phyloP scores from a whole-genome alignment of 768 basidiomycete genomes.

The Leccinum broughii region DNA sequence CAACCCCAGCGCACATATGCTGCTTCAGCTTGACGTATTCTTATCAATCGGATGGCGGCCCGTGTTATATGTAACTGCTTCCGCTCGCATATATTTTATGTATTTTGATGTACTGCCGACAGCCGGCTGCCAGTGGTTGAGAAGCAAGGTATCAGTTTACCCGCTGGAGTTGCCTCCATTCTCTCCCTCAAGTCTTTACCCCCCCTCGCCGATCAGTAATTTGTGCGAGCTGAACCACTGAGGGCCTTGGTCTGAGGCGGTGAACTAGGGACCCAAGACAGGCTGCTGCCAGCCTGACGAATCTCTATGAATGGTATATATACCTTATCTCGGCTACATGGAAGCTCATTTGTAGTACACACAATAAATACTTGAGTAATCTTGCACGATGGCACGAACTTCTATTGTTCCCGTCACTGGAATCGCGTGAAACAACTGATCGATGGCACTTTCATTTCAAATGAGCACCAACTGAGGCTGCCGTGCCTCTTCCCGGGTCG shows the following conservation, averaged over 20 bases:
- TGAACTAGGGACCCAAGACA: not conserved
- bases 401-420: slow-evolving; percentile 11
- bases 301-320: not conserved
- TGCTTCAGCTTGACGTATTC: slow-evolving; percentile 1
- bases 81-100: slow-evolving; percentile 6
- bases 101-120: not conserved
- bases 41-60: not conserved
- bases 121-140: slow-evolving; percentile 1
- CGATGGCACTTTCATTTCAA: not conserved
- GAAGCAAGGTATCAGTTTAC: slow-evolving; percentile 30
- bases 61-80: not conserved
- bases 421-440: not conserved
- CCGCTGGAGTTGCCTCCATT: not conserved
- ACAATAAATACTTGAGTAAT: not conserved
- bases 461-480: not conserved
- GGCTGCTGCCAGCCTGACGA: not conserved
- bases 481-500: not conserved
- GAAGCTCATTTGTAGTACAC: not conserved
- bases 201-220: not conserved
- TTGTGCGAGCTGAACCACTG: not conserved
- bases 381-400: not conserved
- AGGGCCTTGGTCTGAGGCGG: too few species aligned
- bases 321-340: slow-evolving; percentile 12
- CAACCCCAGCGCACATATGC: not conserved
- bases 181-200: not conserved